Evolutionary conservation across 2,329 filamentous ascomycete species (phyloP).

Genomic region (Apiospora aurea): DNA sequence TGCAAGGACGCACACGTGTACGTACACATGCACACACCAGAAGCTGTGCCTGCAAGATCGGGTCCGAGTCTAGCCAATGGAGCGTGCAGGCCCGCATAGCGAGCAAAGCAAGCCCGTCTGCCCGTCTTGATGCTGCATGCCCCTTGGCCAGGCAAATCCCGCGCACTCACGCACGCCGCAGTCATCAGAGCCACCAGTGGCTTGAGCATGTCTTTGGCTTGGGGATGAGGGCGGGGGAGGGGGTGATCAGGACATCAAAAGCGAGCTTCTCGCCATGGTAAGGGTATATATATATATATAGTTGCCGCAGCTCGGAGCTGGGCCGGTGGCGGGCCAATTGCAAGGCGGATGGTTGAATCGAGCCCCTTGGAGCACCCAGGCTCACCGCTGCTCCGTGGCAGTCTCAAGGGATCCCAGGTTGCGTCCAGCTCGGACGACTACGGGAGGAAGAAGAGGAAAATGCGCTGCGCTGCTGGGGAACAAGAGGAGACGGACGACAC

Average conservation of each 20-base stretch:
- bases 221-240: too few relatives aligned
- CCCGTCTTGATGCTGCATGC: conserved; percentile 3
- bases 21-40: neutral
- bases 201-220: neutral
- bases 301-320: neutral
- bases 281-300: neutral
- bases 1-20: neutral
- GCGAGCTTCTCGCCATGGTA: conserved; percentile 2
- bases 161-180: neutral
- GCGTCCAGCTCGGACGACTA: neutral
- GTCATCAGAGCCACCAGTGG: neutral
- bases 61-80: conserved; percentile 3
- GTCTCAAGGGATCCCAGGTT: neutral
- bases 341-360: neutral
- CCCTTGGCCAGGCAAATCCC: neutral
- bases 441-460: neutral
- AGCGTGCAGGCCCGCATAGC: neutral
- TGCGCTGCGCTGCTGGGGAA: neutral
- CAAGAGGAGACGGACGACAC: neutral
- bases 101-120: neutral
- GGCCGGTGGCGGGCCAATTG: neutral
- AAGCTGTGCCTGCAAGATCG: conserved; percentile 11
- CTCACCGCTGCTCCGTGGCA: neutral
- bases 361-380: neutral
- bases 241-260: neutral